Evolutionary conservation across 768 basidiomycete genomes (phyloP).

Genomic region (Podaxis sp.): DNA sequence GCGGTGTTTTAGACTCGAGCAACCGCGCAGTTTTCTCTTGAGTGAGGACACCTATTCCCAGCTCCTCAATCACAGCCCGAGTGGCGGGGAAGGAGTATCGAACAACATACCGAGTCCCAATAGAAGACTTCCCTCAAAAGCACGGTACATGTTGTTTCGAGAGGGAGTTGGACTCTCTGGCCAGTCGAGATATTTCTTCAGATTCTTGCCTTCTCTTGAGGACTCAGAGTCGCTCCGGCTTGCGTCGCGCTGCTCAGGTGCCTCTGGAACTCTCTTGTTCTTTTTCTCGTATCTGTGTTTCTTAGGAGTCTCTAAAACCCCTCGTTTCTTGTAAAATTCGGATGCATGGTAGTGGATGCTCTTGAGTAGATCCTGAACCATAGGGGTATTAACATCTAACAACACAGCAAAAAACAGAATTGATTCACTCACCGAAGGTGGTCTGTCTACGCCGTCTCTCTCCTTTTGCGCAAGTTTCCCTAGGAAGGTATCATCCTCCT

Average conservation of each 20-base stretch:
- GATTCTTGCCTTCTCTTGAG: neutral
- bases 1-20: neutral
- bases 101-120: neutral
- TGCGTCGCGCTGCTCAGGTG: neutral
- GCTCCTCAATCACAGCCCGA: too few species aligned
- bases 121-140: conserved; percentile 2
- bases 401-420: neutral
- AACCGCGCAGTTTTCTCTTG: conserved; percentile 3
- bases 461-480: neutral
- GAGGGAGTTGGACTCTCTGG: neutral
- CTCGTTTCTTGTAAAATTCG: neutral
- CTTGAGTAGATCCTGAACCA: neutral
- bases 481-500: neutral
- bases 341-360: neutral
- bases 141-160: conserved; percentile 3
- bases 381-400: neutral
- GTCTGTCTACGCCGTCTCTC: neutral
- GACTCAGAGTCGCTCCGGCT: neutral
- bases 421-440: neutral
- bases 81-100: neutral
- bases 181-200: neutral
- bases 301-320: neutral
- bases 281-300: neutral
- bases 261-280: neutral
- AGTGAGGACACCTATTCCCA: neutral